Base-by-base conservation (phyloP, 83 land plant species). In the Picea abies region DNA sequence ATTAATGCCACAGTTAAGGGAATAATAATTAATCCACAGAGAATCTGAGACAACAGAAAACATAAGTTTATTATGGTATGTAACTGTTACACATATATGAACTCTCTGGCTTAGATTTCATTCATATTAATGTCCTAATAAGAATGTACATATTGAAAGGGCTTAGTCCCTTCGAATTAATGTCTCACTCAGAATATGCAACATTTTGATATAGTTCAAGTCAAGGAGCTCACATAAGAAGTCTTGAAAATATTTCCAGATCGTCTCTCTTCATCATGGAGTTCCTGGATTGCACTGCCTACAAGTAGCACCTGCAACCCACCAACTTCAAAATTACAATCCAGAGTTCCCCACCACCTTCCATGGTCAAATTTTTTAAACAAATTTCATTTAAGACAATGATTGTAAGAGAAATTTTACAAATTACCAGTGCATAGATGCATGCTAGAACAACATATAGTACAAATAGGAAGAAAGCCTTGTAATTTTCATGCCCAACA, bases 401-500 rank as follows among this genome's bases (percentile, higher is more conserved):
- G 22, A 3, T 37, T 22, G 58, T 44, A 44, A 23, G 58, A 26
- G 9, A 37, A 73, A 73, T 11, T 44, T 44, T 73, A 58, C 56
- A 68, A 76, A 83, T 67, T 89, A 95, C 99, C 98, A 93, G 77
- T 22, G 99, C 89, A 60, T 97, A 92, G 71, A 94, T 80, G 89
- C 96, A 92, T 73, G 96, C 92, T 73, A 84, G 71, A 12, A 94
- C 96, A 75, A 95, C 89, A 87, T 95, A 95, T 29, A 94, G 73
- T n/a, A 94, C 88, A 75, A 97, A 92, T 23, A 91, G 88, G 79
- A 97, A 89, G 88, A 94, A 97, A 17, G 86, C 83, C 87, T 97
- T 95, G 86, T 95, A 95, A 81, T 97, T 97, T 83, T 86, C 89
- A 94, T 95, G 95, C 23, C 99, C 99, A 20, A 97, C 99, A 63